Base-by-base conservation (phyloP, 345 rosid species). In the Isatis tinctoria region DNA sequence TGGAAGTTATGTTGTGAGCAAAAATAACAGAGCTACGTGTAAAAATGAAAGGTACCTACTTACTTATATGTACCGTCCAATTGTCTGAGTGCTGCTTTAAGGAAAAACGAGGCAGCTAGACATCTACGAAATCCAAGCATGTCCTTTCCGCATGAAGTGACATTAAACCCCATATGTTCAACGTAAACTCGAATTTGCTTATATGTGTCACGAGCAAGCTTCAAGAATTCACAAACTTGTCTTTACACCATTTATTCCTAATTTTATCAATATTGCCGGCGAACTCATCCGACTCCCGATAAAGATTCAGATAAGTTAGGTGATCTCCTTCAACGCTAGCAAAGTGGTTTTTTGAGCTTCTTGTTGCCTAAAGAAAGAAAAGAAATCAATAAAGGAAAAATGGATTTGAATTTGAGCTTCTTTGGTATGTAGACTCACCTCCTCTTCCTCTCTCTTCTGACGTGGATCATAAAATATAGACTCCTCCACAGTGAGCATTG, bases 281-380 rank as follows among this genome's bases (percentile, higher is more conserved):
- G 33, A 91, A 80, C 70, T 89, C 97, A 76, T 84, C 61, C 5
- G 88, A 85, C 70, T 87, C 87, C 68, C 90, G 86, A 81, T 79
- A 93, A 43, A 93, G 96, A 82, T 83, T 89, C 65, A 91, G 80
- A 82, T 89, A 80, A 28, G 98, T 91, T 67, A 87, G 76, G 52
- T 93, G 98, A 79, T 93, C 98, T 44, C 98, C 96, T 56, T 93
- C 98, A 22, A 90, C 80, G 81, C 88, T 93, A 70, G 90, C 81
- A 83, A 93, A 91, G 75, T 86, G 86, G 77, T 87, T 89, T 82
- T 79, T 86, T 45, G 91, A 88, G 9, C 78, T 78, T 80, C 84
- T 91, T 84, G 91, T 96, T 93, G 81, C 41, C 5, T 54, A 67
- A 82, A 66, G 20, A 79, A 67, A 48, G 45, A 62, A 3, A 60